These are phyloP conservation scores for Silene conica DNA, from an alignment of 148 eudicot genomes.

Conservation along the genomic window DNA sequence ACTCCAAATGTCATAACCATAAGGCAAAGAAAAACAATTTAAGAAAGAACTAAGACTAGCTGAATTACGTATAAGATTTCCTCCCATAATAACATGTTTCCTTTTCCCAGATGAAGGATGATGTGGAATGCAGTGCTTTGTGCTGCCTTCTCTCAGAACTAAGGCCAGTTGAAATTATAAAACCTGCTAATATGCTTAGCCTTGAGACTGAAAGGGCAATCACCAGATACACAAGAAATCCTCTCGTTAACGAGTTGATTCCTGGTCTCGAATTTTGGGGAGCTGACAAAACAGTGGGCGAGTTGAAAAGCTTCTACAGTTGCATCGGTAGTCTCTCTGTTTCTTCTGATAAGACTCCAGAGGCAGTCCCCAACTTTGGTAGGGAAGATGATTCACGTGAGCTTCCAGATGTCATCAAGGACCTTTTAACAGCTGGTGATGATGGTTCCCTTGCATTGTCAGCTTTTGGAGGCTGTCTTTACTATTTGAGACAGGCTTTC, in stretches of 20 bases:
- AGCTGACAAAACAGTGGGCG: conserved; percentile 71
- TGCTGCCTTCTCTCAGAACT: conserved; percentile 75
- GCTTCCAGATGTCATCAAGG: conserved; percentile 57
- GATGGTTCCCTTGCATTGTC: conserved; percentile 74
- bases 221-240: conserved; percentile 73
- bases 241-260: conserved; percentile 72
- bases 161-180: conserved; percentile 90
- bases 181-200: conserved; percentile 76
- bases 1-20: not conserved
- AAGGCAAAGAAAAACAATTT: not conserved
- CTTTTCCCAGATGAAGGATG: conserved; percentile 70
- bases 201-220: conserved; percentile 77
- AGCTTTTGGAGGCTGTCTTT: conserved; percentile 87
- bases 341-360: conserved; percentile 24
- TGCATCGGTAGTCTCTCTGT: conserved; percentile 25
- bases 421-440: conserved; percentile 47
- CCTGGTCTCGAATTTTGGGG: conserved; percentile 87
- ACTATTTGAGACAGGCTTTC: conserved; percentile 87
- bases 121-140: conserved; percentile 76
- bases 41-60: not conserved
- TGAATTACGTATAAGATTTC: not conserved
- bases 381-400: conserved; percentile 30
- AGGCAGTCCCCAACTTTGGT: conserved; percentile 17
- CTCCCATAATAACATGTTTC: conserved; percentile 6
- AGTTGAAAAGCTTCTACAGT: conserved; percentile 57